Evolutionary conservation across 2,329 filamentous ascomycete species (phyloP).

Genomic region (Venturiaceae sp.): DNA sequence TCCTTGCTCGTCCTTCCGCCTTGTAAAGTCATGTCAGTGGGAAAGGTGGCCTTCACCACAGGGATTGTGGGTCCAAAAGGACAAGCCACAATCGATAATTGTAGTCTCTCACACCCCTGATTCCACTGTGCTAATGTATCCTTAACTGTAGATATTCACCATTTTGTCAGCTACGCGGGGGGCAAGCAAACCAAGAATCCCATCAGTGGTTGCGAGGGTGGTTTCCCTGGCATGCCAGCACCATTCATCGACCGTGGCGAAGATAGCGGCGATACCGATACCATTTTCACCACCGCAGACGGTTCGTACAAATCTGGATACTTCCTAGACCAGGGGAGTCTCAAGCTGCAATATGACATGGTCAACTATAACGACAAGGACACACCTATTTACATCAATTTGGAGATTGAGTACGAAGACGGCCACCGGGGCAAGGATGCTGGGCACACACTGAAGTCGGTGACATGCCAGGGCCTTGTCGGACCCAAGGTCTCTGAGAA

Average conservation of each 20-base stretch:
- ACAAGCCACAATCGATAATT: too few relatives aligned
- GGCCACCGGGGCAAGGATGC: slow-evolving; percentile 1
- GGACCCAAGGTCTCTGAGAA: background rate
- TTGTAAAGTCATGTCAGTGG: too few relatives aligned
- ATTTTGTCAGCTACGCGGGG: background rate
- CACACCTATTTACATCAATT: background rate
- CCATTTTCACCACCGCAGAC: background rate
- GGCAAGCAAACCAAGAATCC: background rate
- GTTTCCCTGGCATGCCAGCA: background rate
- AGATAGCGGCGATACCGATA: slow-evolving; percentile 1
- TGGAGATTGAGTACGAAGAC: slow-evolving; percentile 1
- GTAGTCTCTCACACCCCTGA: too few relatives aligned
- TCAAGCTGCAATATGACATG: background rate
- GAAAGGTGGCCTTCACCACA: too few relatives aligned
- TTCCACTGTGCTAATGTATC: too few relatives aligned
- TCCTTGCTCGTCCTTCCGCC: too few relatives aligned
- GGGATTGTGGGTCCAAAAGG: too few relatives aligned
- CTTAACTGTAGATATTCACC: slow-evolving; percentile 5
- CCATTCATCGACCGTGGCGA: slow-evolving; percentile 2
- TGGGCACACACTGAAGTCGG: background rate
- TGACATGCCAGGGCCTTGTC: too few relatives aligned
- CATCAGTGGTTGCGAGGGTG: too few relatives aligned
- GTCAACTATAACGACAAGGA: slow-evolving; percentile 5
- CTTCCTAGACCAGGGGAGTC: background rate
- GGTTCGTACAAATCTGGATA: background rate